phyloP scores from a whole-genome alignment of 768 basidiomycete species.

The Termitomyces sp. region DNA sequence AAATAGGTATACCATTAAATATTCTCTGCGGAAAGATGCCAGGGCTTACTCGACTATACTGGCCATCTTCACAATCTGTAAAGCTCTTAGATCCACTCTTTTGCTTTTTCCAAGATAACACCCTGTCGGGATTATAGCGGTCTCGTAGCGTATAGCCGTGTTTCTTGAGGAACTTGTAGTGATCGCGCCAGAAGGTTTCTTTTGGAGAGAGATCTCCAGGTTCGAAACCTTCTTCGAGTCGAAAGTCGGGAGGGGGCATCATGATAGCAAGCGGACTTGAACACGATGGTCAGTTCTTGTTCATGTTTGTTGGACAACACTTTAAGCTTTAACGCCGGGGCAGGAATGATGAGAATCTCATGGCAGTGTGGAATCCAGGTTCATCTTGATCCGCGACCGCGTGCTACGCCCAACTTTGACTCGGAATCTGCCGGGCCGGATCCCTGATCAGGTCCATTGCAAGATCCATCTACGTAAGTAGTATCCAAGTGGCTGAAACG shows the following conservation, averaged over 20 bases:
- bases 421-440: too few species aligned
- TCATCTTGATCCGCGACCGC: too few species aligned
- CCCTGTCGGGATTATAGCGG: not conserved
- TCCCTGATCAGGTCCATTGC: too few species aligned
- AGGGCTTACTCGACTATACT: not conserved
- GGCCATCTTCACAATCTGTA: not conserved
- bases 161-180: not conserved
- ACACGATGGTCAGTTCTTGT: not conserved
- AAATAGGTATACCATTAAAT: not conserved
- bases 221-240: not conserved
- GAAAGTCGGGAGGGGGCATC: not conserved
- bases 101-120: not conserved
- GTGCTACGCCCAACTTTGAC: too few species aligned
- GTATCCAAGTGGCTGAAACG: too few species aligned
- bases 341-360: too few species aligned
- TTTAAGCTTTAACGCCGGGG: too few species aligned
- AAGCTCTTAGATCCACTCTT: not conserved
- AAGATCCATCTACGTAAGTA: too few species aligned
- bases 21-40: not conserved
- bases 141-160: not conserved
- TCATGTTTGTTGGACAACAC: not conserved
- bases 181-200: not conserved
- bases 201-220: not conserved
- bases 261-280: not conserved
- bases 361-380: not conserved